Conservation (phyloP, 75 land plant genomes). For the Adiantum capillusveneris region DNA sequence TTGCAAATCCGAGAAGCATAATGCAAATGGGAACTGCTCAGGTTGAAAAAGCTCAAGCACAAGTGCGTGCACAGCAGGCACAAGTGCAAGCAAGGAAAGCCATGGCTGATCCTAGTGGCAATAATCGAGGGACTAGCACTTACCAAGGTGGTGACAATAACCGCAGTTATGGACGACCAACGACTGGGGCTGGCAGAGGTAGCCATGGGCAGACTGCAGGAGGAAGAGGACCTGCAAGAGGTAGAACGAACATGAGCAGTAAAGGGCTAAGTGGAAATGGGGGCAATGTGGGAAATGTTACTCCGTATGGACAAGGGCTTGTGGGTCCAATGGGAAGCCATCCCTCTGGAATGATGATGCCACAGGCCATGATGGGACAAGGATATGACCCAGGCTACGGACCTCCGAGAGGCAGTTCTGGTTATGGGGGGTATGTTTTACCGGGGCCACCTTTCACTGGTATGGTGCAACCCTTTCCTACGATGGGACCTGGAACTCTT, state of each 20-base stretch:
- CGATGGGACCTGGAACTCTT: conserved; percentile 37
- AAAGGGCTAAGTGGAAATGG: conserved; percentile 37
- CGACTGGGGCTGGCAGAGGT: conserved; percentile 35
- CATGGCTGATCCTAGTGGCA: conserved; percentile 11
- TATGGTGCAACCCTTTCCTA: conserved; percentile 49
- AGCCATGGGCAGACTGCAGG: conserved; percentile 36
- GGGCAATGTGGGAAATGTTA: conserved; percentile 28
- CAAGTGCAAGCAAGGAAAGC: conserved; percentile 20
- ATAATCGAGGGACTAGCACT: not conserved
- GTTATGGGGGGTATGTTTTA: conserved; percentile 48
- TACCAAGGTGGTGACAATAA: conserved; percentile 31
- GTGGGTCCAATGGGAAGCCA: conserved; percentile 29
- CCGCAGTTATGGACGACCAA: conserved; percentile 26
- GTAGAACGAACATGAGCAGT: conserved; percentile 48
- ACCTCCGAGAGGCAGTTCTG: conserved; percentile 59
- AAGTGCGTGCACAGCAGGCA: not conserved
- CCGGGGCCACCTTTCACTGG: conserved; percentile 44
- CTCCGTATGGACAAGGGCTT: conserved; percentile 48
- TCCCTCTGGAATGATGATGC: conserved; percentile 53
- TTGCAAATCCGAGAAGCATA: conserved; percentile 54
- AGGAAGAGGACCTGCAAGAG: conserved; percentile 36
- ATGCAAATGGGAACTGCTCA: conserved; percentile 55
- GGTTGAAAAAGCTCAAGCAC: conserved; percentile 45
- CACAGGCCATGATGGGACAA: conserved; percentile 69
- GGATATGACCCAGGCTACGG: conserved; percentile 77